Percentiles rank a stretch among this genome's conserved stretches.
These are phyloP conservation scores for Zygosaccharomyces lentus DNA, from an alignment of 805 yeast genomes.

Conservation along the genomic window DNA sequence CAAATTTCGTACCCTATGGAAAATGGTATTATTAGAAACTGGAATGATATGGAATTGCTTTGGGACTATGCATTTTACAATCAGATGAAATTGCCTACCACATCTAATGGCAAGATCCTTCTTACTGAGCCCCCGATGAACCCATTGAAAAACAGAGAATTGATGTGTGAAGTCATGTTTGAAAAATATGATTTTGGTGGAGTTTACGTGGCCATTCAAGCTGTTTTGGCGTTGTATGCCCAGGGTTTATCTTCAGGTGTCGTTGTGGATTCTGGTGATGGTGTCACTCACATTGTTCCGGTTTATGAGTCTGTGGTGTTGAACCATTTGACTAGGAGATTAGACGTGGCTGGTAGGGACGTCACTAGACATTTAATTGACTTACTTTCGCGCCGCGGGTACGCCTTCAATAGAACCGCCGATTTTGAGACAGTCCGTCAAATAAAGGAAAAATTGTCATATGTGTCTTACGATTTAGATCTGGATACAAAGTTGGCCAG, in stretches of 20 bases:
- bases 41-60: conserved; percentile 98
- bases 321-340: conserved; percentile 84
- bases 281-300: conserved; percentile 97
- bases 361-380: conserved; percentile 95
- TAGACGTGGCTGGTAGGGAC: conserved; percentile 97
- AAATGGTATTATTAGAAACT: conserved; percentile 92
- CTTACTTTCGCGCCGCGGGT: conserved; percentile 87
- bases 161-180: conserved; percentile 92
- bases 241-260: conserved; percentile 97
- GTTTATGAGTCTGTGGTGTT: conserved; percentile 96
- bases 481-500: conserved; percentile 81
- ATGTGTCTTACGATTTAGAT: conserved; percentile 90
- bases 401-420: conserved; percentile 96
- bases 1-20: conserved; percentile 99
- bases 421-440: conserved; percentile 98
- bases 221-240: conserved; percentile 95
- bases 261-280: conserved; percentile 92
- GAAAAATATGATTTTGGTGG: conserved; percentile 90
- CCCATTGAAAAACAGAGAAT: conserved; percentile 84
- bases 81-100: conserved; percentile 72
- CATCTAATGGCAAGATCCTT: conserved; percentile 73
- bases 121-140: conserved; percentile 98
- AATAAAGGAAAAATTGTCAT: conserved; percentile 93
- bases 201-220: conserved; percentile 94
- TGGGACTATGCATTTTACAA: conserved; percentile 98